Evolutionary conservation across 768 basidiomycete genomes (phyloP).

Genomic region (Suillus decipiens): DNA sequence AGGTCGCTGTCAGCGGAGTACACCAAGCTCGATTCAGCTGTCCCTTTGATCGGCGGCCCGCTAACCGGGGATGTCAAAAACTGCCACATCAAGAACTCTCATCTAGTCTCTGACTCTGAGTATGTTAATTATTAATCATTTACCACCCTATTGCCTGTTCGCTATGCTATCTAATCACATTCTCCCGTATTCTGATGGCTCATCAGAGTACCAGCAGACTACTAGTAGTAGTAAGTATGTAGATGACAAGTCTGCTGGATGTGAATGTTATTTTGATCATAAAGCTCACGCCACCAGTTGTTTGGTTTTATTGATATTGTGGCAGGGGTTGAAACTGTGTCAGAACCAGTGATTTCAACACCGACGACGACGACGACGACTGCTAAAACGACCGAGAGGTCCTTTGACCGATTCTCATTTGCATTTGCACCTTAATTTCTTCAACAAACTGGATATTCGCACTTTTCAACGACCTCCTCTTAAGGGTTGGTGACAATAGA

Average conservation of each 20-base stretch:
- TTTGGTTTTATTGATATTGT: slow-evolving; percentile 31
- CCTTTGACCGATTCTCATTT: background rate
- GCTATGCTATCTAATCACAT: background rate
- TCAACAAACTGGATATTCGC: slow-evolving; percentile 5
- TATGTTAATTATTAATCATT: background rate
- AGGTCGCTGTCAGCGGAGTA: background rate
- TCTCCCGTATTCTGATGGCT: background rate
- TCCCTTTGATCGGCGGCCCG: slow-evolving; percentile 2
- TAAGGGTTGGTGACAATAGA: background rate
- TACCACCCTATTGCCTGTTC: no score
- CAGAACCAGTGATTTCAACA: slow-evolving; percentile 31
- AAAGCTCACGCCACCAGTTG: slow-evolving; percentile 19
- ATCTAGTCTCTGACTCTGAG: background rate
- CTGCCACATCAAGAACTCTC: background rate
- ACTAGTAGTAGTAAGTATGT: no score
- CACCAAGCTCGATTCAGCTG: slow-evolving; percentile 1
- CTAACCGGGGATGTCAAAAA: background rate
- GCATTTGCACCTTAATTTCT: background rate
- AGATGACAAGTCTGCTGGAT: no score
- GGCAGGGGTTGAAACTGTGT: slow-evolving; percentile 30
- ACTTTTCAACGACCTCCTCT: background rate
- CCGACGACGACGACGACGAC: slow-evolving; percentile 33
- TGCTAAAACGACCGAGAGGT: slow-evolving; percentile 12
- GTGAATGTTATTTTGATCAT: background rate
- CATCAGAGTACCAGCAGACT: background rate